phyloP scores from a whole-genome alignment of 2,329 filamentous ascomycete species.

The Lithohypha guttulata region DNA sequence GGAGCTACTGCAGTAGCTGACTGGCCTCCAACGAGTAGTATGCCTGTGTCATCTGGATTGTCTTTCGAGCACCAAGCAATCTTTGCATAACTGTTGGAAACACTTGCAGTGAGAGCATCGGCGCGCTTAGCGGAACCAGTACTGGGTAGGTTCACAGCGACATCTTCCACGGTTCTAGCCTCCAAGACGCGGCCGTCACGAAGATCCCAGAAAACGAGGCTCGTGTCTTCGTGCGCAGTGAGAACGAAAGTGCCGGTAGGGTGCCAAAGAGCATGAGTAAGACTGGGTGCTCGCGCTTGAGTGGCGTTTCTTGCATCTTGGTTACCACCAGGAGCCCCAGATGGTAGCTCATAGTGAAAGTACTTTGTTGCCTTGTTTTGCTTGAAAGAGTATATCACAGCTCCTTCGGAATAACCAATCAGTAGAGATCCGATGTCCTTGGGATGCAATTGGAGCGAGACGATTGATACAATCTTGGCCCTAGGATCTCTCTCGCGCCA shows the following conservation, averaged over 20 bases:
- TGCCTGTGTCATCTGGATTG: slow-evolving; percentile 84
- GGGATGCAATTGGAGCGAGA: slow-evolving; percentile 76
- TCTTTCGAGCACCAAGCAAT: slow-evolving; percentile 90
- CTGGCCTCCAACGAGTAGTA: slow-evolving; percentile 76
- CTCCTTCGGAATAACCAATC: slow-evolving; percentile 82
- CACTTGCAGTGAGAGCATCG: slow-evolving; percentile 23
- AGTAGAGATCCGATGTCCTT: slow-evolving; percentile 84
- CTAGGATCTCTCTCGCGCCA: slow-evolving; percentile 66
- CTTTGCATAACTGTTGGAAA: slow-evolving; percentile 64
- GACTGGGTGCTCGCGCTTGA: slow-evolving; percentile 55
- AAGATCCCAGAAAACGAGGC: slow-evolving; percentile 85
- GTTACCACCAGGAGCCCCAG: slow-evolving; percentile 71
- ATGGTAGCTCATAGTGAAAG: slow-evolving; percentile 72
- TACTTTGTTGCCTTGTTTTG: slow-evolving; percentile 67
- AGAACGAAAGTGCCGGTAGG: slow-evolving; percentile 83
- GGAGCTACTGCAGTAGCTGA: slow-evolving; percentile 56
- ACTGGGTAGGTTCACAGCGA: slow-evolving; percentile 59
- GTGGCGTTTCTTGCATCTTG: slow-evolving; percentile 47
- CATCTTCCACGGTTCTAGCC: slow-evolving; percentile 68
- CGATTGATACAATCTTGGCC: slow-evolving; percentile 53
- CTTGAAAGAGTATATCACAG: slow-evolving; percentile 89
- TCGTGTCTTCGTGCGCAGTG: slow-evolving; percentile 82
- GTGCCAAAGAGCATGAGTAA: slow-evolving; percentile 86
- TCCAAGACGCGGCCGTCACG: slow-evolving; percentile 77
- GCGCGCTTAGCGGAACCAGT: slow-evolving; percentile 36